Base-by-base conservation (phyloP, 495 filamentous ascomycete species). In the Lineolata rhizophorae region DNA sequence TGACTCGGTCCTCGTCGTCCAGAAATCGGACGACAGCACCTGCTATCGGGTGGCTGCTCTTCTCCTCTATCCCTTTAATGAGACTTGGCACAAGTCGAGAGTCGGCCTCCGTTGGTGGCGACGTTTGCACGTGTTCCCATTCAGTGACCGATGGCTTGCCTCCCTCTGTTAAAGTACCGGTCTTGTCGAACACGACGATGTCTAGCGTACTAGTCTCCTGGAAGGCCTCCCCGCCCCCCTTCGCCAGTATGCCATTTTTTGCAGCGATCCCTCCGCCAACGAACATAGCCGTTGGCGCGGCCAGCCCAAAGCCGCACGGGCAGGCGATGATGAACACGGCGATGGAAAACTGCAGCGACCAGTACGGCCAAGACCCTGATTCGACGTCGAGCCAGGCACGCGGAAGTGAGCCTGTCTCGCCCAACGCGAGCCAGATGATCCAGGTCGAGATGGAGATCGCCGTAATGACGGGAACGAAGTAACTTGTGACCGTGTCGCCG, bases 291-390 rank as follows among this genome's bases (percentile, higher is more conserved):
- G 83, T 92, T 11, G 83, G 83, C 1, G 83, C 79, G 34, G 83
- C 83, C 18, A 93, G 68, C 2, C 71, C 83, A 27, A 93, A 63
- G 13, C 83, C 83, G 40, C 83, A 93, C 10, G 83, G 83, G 47
- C 83, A 93, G 5, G 83, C 83, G 20, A 92, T 73, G 18, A 93
- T 76, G 50, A 92, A 91, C 2, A 91, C 83, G 3, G 83, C 67
- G 36, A 92, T 90, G 0, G 83, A 74, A 45, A 93, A 93, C 35
- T 84, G 70, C 27, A 93, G 54, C 12, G 77, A 75, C 64, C 81
- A 93, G 14, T 74, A 72, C 0, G 74, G 60, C 78, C 81, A 87
- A 11, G 77, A 73, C 17, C 77, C 79, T 15, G 65, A 58, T 5
- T 64, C 54, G 20, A 55, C 46, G 30, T 74, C 72, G 8, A 80